Conservation (phyloP, 208 protist species). For the Acanthamoeba rhysodes region DNA sequence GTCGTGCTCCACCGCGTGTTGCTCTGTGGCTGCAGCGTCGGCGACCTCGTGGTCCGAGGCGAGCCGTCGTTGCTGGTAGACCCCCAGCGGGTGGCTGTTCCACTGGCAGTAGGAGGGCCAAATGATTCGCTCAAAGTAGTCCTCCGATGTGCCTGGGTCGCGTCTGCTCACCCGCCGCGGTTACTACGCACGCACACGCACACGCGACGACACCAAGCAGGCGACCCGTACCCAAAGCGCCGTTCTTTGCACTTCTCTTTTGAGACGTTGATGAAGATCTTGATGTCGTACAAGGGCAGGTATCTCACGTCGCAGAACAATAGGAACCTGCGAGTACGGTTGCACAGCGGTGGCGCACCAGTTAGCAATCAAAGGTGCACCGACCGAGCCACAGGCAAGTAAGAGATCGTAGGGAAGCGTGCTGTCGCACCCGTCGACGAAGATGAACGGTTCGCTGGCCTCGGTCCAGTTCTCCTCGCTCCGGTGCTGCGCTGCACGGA, state of each 20-base stretch:
- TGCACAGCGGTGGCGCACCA: too few relatives aligned
- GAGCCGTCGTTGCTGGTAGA: background rate
- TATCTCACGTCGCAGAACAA: background rate
- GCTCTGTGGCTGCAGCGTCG: background rate
- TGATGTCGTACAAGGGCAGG: slow-evolving; percentile 7
- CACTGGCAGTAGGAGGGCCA: background rate
- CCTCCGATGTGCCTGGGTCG: slow-evolving; percentile 14
- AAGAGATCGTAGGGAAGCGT: background rate
- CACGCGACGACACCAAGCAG: background rate
- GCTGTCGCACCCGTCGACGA: background rate
- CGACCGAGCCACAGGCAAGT: too few relatives aligned
- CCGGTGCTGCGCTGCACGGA: background rate
- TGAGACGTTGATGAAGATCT: background rate
- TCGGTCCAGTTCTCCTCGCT: slow-evolving; percentile 16
- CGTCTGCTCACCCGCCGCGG: background rate
- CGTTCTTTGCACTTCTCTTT: background rate
- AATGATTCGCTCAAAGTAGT: slow-evolving; percentile 35
- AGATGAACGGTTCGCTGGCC: background rate
- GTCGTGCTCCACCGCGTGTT: background rate
- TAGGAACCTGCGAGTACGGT: background rate
- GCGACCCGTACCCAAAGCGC: background rate
- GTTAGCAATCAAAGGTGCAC: too few relatives aligned
- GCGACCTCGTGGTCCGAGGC: background rate
- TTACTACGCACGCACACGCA: too few relatives aligned
- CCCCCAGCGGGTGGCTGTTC: background rate